These are phyloP conservation scores for Phialocephala sp. DNA, from an alignment of 2,329 filamentous ascomycete species.

Conservation along the genomic window DNA sequence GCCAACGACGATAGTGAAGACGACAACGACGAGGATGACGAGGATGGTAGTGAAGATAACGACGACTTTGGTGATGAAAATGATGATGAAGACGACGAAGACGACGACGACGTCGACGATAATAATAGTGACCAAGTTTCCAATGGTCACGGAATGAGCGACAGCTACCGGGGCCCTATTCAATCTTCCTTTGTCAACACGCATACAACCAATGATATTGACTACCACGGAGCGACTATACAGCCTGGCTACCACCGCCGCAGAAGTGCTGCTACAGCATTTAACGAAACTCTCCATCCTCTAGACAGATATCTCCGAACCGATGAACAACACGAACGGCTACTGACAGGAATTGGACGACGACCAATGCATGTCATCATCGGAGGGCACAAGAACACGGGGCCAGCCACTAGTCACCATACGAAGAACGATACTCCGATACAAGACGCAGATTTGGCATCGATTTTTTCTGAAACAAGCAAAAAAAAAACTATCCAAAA, in stretches of 20 bases:
- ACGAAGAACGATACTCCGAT: not conserved
- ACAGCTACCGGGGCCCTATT: not conserved
- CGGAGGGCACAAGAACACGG: not conserved
- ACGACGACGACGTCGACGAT: not conserved
- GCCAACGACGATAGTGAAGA: not conserved
- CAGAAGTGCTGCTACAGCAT: not conserved
- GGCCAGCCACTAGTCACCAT: not conserved
- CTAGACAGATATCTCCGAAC: not conserved
- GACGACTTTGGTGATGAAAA: not conserved
- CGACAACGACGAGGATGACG: not conserved
- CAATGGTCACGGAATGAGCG: not conserved
- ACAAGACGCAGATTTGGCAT: not conserved
- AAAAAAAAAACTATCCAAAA: not conserved
- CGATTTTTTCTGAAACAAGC: not conserved
- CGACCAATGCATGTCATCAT: not conserved
- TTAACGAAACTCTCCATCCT: not conserved
- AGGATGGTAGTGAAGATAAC: not conserved
- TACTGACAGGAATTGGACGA: not conserved
- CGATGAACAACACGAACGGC: slow-evolving; percentile 2
- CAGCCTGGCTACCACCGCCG: not conserved
- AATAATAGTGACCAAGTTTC: not conserved
- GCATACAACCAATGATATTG: not conserved
- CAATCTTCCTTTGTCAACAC: not conserved
- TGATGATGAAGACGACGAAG: not conserved
- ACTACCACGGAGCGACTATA: not conserved